Evolutionary conservation across 1,284 basidiomycete species (phyloP), one percentile per base, ranked within the genome.

Genomic region (Boletus semigastroideus): DNA sequence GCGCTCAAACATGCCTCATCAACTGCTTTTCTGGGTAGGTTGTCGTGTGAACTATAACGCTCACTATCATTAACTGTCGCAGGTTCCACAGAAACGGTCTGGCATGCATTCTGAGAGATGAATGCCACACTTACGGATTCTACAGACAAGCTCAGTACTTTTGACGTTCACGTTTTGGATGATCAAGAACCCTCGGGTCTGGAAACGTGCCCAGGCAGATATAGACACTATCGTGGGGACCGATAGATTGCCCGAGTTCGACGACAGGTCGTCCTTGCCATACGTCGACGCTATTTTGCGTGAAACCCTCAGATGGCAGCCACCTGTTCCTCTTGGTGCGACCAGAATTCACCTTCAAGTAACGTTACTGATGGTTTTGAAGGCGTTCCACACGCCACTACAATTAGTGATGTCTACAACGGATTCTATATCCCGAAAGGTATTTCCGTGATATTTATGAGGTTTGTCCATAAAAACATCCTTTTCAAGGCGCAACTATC

Each of bases 251-350:
- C 78, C 78, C 0, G 66, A 61, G 1, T 73, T 75, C 20, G 60
- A 62, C 7, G 78, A 79, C 48, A 59, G 69, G 28, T 48, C 63
- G 1, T 56, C 55, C 0, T 57, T 79, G 36, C 72, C 72, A 0
- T 78, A 75, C 42, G 48, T 77, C 9, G 63, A 67, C 9, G 71
- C 70, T 0, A 51, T 75, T 7, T 40, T 79, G n/a, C 70, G 71
- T 16, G 77, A 78, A 59, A 67, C 42, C 11, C 37, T 61, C 54
- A 66, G 67, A 37, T 69, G 64, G 62, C 51, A 59, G 20, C 65
- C 66, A 7, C 49, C 58, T 17, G 3, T 25, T 28, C 65, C 68
- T 16, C 31, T 70, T 4, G 50, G 68, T 69, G 30, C 14, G 53
- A 36, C 28, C 8, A 37, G 16, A 14, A 1, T 13, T 27, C 16